A percentile compares a stretch with the other conserved stretches of the same genome.
These are phyloP conservation scores for Pseudopyricularia cyperi DNA, from an alignment of 2,329 filamentous ascomycete genomes.

Conservation along the genomic window DNA sequence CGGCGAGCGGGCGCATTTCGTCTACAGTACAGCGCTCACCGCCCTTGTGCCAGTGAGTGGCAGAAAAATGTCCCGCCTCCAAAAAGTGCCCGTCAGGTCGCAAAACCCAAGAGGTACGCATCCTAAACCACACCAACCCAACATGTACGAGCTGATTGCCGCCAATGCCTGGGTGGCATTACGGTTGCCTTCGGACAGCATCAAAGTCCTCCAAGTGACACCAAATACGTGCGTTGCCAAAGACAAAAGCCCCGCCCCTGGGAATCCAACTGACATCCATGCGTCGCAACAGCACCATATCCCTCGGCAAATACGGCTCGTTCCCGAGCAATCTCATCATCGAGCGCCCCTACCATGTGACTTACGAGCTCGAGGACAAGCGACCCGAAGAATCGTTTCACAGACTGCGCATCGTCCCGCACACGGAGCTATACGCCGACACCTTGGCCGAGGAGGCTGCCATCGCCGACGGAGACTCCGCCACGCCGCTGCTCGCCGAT, in stretches of 20 bases:
- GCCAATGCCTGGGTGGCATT: conserved; percentile 49
- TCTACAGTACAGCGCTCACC: too few relatives aligned
- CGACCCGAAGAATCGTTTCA: conserved; percentile 50
- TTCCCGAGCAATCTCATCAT: conserved; percentile 85
- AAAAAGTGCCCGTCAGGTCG: not conserved
- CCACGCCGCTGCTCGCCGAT: conserved; percentile 27
- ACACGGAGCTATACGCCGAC: conserved; percentile 73
- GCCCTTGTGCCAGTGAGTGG: not conserved
- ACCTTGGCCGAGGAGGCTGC: conserved; percentile 37
- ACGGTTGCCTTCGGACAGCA: conserved; percentile 43
- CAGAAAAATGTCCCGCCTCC: conserved; percentile 1
- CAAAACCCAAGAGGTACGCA: not conserved
- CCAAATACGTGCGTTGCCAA: conserved; percentile 40
- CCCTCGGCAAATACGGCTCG: conserved; percentile 81
- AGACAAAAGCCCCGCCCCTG: not conserved
- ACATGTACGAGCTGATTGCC: conserved; percentile 25
- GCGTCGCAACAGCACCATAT: conserved; percentile 51
- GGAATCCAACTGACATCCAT: conserved; percentile 4
- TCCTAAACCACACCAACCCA: not conserved
- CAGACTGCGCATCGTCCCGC: conserved; percentile 63
- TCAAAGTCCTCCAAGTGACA: conserved; percentile 41
- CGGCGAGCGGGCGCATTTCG: too few relatives aligned
- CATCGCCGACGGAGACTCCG: conserved; percentile 16
- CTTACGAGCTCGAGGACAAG: conserved; percentile 76
- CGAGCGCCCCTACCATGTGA: conserved; percentile 81